Evolutionary conservation across 306 rosid species (phyloP).

Genomic region (Vigna hirtella): DNA sequence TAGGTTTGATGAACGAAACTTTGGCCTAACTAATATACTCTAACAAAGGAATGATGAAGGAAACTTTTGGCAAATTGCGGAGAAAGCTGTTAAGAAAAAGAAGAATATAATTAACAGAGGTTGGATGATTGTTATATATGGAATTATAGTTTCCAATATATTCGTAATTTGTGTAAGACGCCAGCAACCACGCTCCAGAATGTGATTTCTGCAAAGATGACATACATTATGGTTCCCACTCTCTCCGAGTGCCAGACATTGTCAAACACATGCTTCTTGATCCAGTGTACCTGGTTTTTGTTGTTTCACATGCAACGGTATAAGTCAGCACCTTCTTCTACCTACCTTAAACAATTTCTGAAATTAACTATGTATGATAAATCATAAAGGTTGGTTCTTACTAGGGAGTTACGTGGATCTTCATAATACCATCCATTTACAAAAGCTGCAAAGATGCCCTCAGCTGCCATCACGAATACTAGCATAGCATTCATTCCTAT

Average conservation of each 20-base stretch:
- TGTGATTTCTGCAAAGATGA: conserved; percentile 80
- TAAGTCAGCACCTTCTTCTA: not conserved
- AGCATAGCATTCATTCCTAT: conserved; percentile 97
- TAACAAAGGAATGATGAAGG: too few relatives aligned
- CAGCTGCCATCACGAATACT: conserved; percentile 87
- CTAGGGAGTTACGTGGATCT: conserved; percentile 55
- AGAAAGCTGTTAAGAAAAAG: not conserved
- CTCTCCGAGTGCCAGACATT: conserved; percentile 83
- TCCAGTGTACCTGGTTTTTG: conserved; percentile 76
- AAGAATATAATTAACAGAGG: conserved; percentile 6
- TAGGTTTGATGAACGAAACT: too few relatives aligned
- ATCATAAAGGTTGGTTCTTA: conserved; percentile 42
- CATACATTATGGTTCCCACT: conserved; percentile 79
- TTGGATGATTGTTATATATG: not conserved
- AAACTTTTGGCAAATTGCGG: not conserved
- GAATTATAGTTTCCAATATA: conserved; percentile 72
- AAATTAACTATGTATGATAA: not conserved
- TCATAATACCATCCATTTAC: conserved; percentile 86
- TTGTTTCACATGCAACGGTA: not conserved
- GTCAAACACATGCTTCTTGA: conserved; percentile 69
- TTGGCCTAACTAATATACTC: too few relatives aligned
- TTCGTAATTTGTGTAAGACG: conserved; percentile 75
- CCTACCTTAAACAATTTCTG: not conserved
- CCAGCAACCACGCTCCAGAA: conserved; percentile 87
- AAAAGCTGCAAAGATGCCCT: conserved; percentile 89